Base-by-base conservation (phyloP, 2,329 filamentous ascomycete species). In the Alternaria burnsii region DNA sequence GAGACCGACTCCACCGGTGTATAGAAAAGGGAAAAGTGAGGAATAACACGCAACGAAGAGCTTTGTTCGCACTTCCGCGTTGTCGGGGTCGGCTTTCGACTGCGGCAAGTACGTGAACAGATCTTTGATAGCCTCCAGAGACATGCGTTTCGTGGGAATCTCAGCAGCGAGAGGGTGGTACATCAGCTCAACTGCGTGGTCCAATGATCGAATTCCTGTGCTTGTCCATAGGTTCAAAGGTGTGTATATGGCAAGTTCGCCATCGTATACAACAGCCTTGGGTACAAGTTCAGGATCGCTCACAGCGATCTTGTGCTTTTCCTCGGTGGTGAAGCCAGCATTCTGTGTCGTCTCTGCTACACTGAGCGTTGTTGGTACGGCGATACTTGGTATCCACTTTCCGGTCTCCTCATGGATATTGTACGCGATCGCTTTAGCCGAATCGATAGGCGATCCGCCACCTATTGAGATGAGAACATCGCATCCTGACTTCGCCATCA, bases 131-230 rank as follows among this genome's bases (percentile, higher is more conserved):
- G 85, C 82, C 43, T 78, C 76, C 18, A 86, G 62, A 8, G 78
- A 76, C 71, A 85, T 78, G 40, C 80, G 76, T 50, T 82, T 82
- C 26, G 79, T 82, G 2, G 76, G 76, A 48, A 86, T 78, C 66
- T 86, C 84, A 1, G 83, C 82, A 1, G 83, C 79, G 2, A 81
- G 82, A 6, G 83, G 83, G 61, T 87, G 83, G 65, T 86, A 86
- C 74, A 85, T 79, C 14, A 82, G 66, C 71, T 87, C 85, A 42
- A 87, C 80, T 8, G 85, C 84, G 64, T 87, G 85, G 59, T 87
- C 85, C 42, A 87, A 74, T 0, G 85, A 83, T 41, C 85, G 77
- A 47, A 87, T 79, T 41, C 82, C 85, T 5, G 85, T 87, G 53
- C 82, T 82, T 43, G 85, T 77, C 79, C 82, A 85, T 2, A 87